phyloP scores from a whole-genome alignment of 345 rosid species.

The Corchorus capsularis region DNA sequence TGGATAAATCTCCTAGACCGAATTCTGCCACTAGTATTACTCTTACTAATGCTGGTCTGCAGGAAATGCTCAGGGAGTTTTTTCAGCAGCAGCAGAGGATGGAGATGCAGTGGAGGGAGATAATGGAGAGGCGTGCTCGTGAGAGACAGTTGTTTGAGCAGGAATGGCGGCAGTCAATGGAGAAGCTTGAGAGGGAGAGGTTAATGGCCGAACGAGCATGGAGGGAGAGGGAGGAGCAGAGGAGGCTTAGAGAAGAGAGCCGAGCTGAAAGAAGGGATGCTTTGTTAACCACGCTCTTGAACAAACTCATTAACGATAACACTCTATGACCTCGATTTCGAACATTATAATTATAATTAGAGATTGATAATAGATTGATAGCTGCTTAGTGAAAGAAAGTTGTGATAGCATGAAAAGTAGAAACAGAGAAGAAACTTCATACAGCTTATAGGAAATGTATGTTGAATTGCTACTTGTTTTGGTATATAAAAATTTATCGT shows the following conservation, averaged over 20 bases:
- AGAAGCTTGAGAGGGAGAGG: slow-evolving; percentile 59
- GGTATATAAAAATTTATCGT: neutral
- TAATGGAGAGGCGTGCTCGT: slow-evolving; percentile 47
- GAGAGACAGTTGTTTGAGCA: slow-evolving; percentile 49
- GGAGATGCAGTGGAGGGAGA: slow-evolving; percentile 55
- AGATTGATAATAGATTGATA: neutral
- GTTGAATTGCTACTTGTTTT: neutral
- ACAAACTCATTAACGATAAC: slow-evolving; percentile 41
- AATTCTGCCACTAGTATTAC: slow-evolving; percentile 5
- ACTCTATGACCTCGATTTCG: slow-evolving; percentile 24
- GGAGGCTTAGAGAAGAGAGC: slow-evolving; percentile 50
- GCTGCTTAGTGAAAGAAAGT: slow-evolving; percentile 18
- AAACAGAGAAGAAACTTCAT: neutral
- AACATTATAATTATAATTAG: neutral
- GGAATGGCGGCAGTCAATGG: slow-evolving; percentile 57
- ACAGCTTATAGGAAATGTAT: neutral
- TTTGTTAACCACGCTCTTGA: slow-evolving; percentile 47
- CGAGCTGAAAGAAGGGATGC: slow-evolving; percentile 61
- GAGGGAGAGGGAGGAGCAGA: slow-evolving; percentile 62
- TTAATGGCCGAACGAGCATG: slow-evolving; percentile 47
- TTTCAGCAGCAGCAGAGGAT: slow-evolving; percentile 49
- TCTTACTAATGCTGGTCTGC: slow-evolving; percentile 15
- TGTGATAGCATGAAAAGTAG: neutral
- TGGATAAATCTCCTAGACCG: slow-evolving; percentile 29
- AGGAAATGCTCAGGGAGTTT: slow-evolving; percentile 49